Conservation (phyloP, 192 early-diverging fungal genomes). For the Cladochytrium replicatum region DNA sequence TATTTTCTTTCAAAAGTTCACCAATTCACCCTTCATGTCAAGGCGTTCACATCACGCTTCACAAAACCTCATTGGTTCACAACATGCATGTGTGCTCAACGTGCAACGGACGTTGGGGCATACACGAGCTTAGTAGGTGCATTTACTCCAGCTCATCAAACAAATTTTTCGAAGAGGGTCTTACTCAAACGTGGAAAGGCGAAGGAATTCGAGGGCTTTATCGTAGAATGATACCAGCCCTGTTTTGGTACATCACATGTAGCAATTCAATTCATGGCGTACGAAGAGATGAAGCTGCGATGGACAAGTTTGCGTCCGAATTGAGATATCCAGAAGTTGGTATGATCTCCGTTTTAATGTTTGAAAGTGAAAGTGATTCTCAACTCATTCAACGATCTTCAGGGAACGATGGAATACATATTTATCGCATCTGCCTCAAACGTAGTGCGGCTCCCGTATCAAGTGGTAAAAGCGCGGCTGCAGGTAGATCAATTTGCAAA, state of each 20-base stretch:
- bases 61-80: slow-evolving; percentile 97
- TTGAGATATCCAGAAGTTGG: slow-evolving; percentile 11
- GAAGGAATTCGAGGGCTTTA: slow-evolving; percentile 83
- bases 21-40: neutral
- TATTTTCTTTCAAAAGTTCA: neutral
- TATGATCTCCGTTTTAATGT: slow-evolving; percentile 2
- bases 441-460: slow-evolving; percentile 81
- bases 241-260: slow-evolving; percentile 94
- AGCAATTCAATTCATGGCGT: slow-evolving; percentile 95
- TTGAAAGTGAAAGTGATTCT: neutral
- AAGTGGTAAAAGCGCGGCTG: slow-evolving; percentile 77
- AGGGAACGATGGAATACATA: slow-evolving; percentile 58
- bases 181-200: slow-evolving; percentile 61
- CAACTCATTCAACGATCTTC: too few relatives aligned
- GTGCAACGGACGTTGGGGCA: slow-evolving; percentile 28
- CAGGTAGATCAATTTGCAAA: slow-evolving; percentile 45
- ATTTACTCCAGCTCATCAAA: neutral
- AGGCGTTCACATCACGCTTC: slow-evolving; percentile 69
- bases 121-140: slow-evolving; percentile 29
- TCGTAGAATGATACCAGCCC: slow-evolving; percentile 79
- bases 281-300: slow-evolving; percentile 81
- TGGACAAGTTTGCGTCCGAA: slow-evolving; percentile 10
- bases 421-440: slow-evolving; percentile 82
- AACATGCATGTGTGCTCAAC: slow-evolving; percentile 63
- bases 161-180: slow-evolving; percentile 42